Conservation (phyloP, 441 rosid species). For the Corymbia calophylla region DNA sequence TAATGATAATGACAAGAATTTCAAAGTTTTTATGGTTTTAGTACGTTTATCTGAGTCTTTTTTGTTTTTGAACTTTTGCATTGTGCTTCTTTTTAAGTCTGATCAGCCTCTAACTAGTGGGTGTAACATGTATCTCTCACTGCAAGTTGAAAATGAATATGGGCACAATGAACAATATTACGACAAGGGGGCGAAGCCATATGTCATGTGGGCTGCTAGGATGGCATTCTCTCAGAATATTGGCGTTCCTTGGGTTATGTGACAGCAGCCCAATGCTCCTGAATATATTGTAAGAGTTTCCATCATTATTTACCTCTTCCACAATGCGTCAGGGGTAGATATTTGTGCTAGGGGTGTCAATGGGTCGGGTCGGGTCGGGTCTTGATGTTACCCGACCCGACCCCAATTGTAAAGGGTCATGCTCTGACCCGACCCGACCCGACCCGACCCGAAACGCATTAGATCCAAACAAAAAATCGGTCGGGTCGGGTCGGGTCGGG, state of each 20-base stretch:
- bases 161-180: constrained; percentile 56
- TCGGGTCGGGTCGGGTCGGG: too few species aligned
- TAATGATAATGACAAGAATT: neutral
- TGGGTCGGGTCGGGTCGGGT: too few species aligned
- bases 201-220: constrained; percentile 78
- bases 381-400: too few species aligned
- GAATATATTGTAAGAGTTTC: constrained; percentile 51
- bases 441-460: too few species aligned
- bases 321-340: neutral
- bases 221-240: constrained; percentile 90
- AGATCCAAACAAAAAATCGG: too few species aligned
- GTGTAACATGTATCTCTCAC: neutral
- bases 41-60: neutral
- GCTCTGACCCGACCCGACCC: too few species aligned
- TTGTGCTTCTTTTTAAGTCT: neutral
- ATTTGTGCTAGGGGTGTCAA: too few species aligned
- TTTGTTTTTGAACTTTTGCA: neutral
- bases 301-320: neutral
- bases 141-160: constrained; percentile 88
- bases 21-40: neutral
- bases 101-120: neutral
- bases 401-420: too few species aligned
- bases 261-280: constrained; percentile 87
- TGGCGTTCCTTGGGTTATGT: constrained; percentile 97
- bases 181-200: constrained; percentile 72